Conservation (phyloP, 345 rosid species). For the Mangifera indica region DNA sequence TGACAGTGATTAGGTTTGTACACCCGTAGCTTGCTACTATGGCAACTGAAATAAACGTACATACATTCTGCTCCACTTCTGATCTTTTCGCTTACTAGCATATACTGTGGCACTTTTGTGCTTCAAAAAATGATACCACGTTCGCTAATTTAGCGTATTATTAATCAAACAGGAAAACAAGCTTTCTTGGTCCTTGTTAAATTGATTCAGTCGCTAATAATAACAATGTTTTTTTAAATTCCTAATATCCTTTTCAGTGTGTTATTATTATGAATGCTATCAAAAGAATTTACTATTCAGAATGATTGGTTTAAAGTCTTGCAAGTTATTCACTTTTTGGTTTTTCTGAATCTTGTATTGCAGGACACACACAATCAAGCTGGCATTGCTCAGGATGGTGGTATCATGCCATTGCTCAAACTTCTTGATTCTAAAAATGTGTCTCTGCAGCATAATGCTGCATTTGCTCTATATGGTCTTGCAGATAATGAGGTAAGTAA, state of each 20-base stretch:
- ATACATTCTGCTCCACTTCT: background rate
- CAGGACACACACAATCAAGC: slow-evolving; percentile 85
- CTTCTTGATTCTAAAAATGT: slow-evolving; percentile 60
- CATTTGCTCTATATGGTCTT: slow-evolving; percentile 69
- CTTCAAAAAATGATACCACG: background rate
- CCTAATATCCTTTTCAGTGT: background rate
- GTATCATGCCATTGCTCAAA: slow-evolving; percentile 49
- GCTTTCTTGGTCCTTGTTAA: background rate
- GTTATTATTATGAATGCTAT: background rate
- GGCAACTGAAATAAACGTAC: background rate
- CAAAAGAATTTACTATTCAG: too few species aligned
- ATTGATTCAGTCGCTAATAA: background rate
- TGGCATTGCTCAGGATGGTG: slow-evolving; percentile 73
- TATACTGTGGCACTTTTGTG: background rate
- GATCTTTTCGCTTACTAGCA: background rate
- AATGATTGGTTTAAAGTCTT: background rate
- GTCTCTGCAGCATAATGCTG: slow-evolving; percentile 73
- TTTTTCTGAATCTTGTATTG: background rate
- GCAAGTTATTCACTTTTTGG: slow-evolving; percentile 3
- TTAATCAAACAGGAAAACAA: background rate
- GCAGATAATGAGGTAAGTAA: slow-evolving; percentile 70
- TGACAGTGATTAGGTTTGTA: background rate
- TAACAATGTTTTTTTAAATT: background rate
- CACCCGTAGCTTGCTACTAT: background rate
- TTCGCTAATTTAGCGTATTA: background rate